Percentiles rank a stretch among this genome's conserved stretches.
Evolutionary conservation across 179 eudicot genomes (phyloP).

Genomic region (Beta macrorhiza): DNA sequence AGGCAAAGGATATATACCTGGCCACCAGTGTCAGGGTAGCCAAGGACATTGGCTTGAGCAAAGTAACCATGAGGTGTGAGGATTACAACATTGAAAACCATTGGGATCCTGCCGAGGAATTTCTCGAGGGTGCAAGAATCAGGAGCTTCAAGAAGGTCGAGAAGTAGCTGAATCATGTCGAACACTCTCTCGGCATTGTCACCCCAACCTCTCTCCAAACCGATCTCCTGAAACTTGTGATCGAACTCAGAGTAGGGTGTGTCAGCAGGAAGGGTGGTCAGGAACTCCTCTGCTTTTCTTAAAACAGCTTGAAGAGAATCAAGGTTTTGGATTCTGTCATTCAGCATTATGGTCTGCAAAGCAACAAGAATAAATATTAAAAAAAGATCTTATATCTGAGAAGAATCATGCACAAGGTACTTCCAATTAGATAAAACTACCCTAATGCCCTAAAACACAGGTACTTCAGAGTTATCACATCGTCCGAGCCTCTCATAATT

Average conservation of each 20-base stretch:
- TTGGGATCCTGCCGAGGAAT: constrained; percentile 54
- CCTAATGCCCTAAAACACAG: neutral
- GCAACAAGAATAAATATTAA: neutral
- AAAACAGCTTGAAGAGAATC: constrained; percentile 63
- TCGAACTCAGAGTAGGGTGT: constrained; percentile 45
- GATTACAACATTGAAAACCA: constrained; percentile 55
- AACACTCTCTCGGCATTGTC: constrained; percentile 43
- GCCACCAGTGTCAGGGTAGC: constrained; percentile 73
- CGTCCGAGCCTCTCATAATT: neutral
- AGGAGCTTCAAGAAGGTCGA: constrained; percentile 51
- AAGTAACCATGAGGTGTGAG: constrained; percentile 63
- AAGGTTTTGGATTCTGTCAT: constrained; percentile 68
- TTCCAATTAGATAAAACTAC: neutral
- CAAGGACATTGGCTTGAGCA: constrained; percentile 62
- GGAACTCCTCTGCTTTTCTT: constrained; percentile 77
- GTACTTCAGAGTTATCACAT: neutral
- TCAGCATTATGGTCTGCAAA: constrained; percentile 79
- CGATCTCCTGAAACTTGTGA: constrained; percentile 45
- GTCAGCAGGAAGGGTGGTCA: constrained; percentile 47
- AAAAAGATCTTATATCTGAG: neutral
- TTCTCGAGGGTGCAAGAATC: constrained; percentile 51
- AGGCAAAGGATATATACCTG: constrained; percentile 36
- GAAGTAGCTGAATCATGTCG: constrained; percentile 45
- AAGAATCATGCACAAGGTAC: too few relatives aligned
- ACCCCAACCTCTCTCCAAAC: constrained; percentile 54